Percentiles rank a stretch among this genome's conserved stretches.
Evolutionary conservation across 768 basidiomycete genomes (phyloP).

Genomic region (Steccherinum ochraceum): DNA sequence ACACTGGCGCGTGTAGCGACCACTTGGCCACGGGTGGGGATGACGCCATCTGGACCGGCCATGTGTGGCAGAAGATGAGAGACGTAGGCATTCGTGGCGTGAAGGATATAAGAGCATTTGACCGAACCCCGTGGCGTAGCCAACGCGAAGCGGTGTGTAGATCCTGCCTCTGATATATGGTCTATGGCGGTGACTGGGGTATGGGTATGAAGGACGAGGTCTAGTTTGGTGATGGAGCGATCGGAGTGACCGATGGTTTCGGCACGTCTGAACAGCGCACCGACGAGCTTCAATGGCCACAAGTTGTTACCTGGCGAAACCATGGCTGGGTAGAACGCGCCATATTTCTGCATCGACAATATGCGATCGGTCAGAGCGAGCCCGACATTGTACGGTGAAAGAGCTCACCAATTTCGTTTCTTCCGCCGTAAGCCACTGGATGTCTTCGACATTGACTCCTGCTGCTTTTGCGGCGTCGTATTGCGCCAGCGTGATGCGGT

Average conservation of each 20-base stretch:
- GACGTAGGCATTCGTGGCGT: constrained; percentile 84
- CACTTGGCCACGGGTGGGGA: constrained; percentile 72
- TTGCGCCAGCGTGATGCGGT: constrained; percentile 32
- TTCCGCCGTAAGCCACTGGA: constrained; percentile 41
- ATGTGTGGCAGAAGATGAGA: constrained; percentile 71
- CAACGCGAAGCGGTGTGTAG: constrained; percentile 39
- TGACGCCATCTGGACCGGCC: constrained; percentile 44
- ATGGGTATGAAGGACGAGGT: constrained; percentile 60
- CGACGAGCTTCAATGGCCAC: constrained; percentile 78
- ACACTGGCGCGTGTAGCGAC: constrained; percentile 38
- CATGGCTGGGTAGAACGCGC: constrained; percentile 46
- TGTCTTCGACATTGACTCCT: constrained; percentile 39
- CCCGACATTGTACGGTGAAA: neutral
- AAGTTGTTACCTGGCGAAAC: constrained; percentile 54
- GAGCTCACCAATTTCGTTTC: constrained; percentile 39
- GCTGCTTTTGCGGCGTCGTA: constrained; percentile 47
- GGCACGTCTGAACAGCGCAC: constrained; percentile 45
- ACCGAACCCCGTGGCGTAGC: constrained; percentile 62
- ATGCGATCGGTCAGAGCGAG: too few relatives aligned
- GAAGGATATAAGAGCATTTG: constrained; percentile 61
- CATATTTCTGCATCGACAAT: constrained; percentile 27
- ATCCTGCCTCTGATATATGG: constrained; percentile 3
- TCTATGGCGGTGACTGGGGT: constrained; percentile 55
- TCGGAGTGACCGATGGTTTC: constrained; percentile 15
- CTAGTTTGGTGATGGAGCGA: constrained; percentile 22